Base-by-base conservation (phyloP, 495 filamentous ascomycete species). In the Cercophora scortea region DNA sequence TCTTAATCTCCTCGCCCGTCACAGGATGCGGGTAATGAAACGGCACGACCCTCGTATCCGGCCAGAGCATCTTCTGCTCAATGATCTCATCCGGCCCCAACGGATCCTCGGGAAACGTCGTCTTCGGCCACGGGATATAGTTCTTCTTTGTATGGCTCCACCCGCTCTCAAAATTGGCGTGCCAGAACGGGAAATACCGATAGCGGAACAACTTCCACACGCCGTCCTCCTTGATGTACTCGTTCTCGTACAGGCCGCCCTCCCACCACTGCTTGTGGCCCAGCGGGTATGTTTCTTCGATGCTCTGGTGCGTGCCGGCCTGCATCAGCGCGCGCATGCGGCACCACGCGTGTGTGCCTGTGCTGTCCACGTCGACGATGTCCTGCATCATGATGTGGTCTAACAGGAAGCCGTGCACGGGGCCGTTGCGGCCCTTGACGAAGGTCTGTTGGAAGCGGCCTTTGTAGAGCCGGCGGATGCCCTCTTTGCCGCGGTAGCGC, bases 371-470 rank as follows among this genome's bases (percentile, higher is more conserved):
- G 53, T 77, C 74, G 39, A 77, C 59, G 43, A 77, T 74, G 56
- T 76, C 77, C 62, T 79, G 76, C 70, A 79, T 74, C 72, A 79
- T 77, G 52, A 75, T 71, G 57, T 80, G 76, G 60, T 80, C 77
- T 13, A 80, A 70, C 9, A 80, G 66, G 50, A 76, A 79, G 32
- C 77, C 76, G 58, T 75, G 69, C 40, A 80, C 71, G 36, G 77
- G 77, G 1, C 77, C 77, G 51, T 80, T 80, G 47, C 77, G 74
- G 42, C 76, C 76, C 3, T 69, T 65, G 32, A 75, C 72, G 35
- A 77, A 77, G n/a, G 55, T 58, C 6, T 63, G 40, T 32, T 72
- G 69, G 65, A 80, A 80, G 8, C 77, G 76, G 50, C 69, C 71
- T 34, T 77, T 66, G 64, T 80, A 79, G 25, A 80, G 74, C 9